Evolutionary conservation across 1,139 yeast species (phyloP), one percentile per base, ranked within the genome.

Genomic region (Diutina catenulata): DNA sequence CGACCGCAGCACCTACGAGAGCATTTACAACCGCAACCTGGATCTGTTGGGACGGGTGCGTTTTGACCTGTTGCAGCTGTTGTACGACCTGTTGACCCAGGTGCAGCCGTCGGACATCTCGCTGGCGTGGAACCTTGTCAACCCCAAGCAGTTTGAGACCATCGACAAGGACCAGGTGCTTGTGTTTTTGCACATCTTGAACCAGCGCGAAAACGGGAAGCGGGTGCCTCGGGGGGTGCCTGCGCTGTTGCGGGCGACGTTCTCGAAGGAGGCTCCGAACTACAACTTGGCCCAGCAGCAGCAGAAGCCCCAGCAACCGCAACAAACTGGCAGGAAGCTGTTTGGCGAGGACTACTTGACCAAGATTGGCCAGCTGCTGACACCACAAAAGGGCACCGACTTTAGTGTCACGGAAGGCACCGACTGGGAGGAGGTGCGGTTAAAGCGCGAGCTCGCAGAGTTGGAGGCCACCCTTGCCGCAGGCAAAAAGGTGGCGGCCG

Each of bases 211-310:
- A 44, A 79, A 80, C 51, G 95, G 95, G 25, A 79, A 80, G 49
- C 68, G 93, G 43, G 77, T 91, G 26, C 98, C 98, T 29, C 67
- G 94, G 42, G 80, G 87, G n/a, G 88, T 91, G 4, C 98, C 98
- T n/a, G 83, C 91, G 1, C 76, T 93, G 7, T 66, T 93, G 46
- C 71, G 95, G 39, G 95, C 96, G 3, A 83, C 96, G 0, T 88
- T 88, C 57, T 81, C 86, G 29, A 87, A 87, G 59, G 87, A 83
- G 47, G 71, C 72, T 28, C 94, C 95, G 7, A 79, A 76, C 44
- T 88, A 83, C 56, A 80, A 81, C 49, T 53, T 86, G 38, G 68
- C 52, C 41, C 47, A 50, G 26, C 48, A 51, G 54, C 68, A 32
- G 53, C 49, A 19, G 18, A 46, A 27, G 38, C 46, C 25, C 48